Conservation (phyloP, 2,329 filamentous ascomycete genomes). For the Didymella pomorum region DNA sequence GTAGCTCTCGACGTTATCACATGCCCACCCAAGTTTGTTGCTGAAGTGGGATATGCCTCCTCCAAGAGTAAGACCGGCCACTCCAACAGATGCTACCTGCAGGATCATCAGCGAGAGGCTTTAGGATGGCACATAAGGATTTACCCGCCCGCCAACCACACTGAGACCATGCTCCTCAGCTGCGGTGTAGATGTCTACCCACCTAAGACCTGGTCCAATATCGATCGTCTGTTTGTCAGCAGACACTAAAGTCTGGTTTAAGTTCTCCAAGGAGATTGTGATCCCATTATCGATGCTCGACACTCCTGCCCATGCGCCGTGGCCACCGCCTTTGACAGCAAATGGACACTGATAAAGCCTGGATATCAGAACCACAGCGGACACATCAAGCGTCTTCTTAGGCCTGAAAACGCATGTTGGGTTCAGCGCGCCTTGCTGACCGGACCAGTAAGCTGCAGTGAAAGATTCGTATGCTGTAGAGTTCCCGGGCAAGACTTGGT, state of each 20-base stretch:
- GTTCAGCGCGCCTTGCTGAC: slow-evolving; percentile 34
- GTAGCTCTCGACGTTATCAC: slow-evolving; percentile 39
- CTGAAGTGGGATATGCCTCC: slow-evolving; percentile 36
- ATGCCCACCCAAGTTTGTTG: slow-evolving; percentile 34
- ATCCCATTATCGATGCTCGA: slow-evolving; percentile 53
- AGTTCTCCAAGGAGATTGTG: slow-evolving; percentile 51
- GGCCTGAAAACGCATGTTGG: slow-evolving; percentile 43
- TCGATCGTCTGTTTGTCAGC: slow-evolving; percentile 32
- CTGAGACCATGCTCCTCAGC: slow-evolving; percentile 34
- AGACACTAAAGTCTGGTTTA: slow-evolving; percentile 39
- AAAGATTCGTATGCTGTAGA: slow-evolving; percentile 33
- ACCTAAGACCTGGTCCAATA: slow-evolving; percentile 40
- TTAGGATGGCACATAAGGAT: not conserved
- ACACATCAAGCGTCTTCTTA: slow-evolving; percentile 29
- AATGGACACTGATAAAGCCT: slow-evolving; percentile 48
- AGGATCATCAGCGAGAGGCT: not conserved
- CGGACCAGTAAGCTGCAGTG: slow-evolving; percentile 38
- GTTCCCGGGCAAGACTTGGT: slow-evolving; percentile 24
- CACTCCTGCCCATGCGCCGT: slow-evolving; percentile 35
- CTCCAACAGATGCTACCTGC: slow-evolving; percentile 31
- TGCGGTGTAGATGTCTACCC: slow-evolving; percentile 40
- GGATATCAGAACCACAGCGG: slow-evolving; percentile 30
- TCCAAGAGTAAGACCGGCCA: slow-evolving; percentile 40
- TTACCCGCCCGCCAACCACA: slow-evolving; percentile 36
- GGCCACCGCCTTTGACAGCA: slow-evolving; percentile 57